Conservation (phyloP, 345 rosid species). For the Euphorbia lathyris region DNA sequence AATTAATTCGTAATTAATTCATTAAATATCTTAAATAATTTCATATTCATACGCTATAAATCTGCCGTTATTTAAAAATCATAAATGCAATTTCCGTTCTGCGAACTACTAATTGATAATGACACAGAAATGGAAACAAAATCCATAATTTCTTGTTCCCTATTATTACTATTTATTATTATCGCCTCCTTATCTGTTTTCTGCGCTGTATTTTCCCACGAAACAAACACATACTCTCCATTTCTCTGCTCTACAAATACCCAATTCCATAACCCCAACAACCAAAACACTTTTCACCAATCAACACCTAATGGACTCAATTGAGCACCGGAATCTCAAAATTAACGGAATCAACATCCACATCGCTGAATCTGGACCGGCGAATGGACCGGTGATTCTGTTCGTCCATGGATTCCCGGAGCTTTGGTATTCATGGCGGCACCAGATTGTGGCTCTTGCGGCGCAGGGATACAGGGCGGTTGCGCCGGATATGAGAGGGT, state of each 20-base stretch:
- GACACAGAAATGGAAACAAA: not conserved
- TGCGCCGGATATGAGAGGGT: slow-evolving; percentile 39
- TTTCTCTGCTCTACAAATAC: not conserved
- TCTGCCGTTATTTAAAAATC: no score
- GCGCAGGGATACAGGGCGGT: slow-evolving; percentile 33
- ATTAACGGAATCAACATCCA: slow-evolving; percentile 31
- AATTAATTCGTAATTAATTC: no score
- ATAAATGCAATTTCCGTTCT: no score
- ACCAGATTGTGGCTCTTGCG: slow-evolving; percentile 34
- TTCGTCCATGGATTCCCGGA: slow-evolving; percentile 35
- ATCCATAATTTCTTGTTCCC: not conserved
- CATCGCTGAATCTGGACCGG: slow-evolving; percentile 23
- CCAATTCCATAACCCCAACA: not conserved
- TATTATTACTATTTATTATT: not conserved
- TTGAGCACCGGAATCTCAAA: slow-evolving; percentile 16
- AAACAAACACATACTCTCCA: not conserved
- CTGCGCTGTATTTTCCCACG: not conserved
- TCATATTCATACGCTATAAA: no score
- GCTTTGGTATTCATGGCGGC: slow-evolving; percentile 38
- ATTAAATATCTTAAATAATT: no score
- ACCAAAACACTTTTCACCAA: not conserved
- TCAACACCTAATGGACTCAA: not conserved
- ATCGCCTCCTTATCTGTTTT: not conserved
- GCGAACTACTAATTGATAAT: no score
- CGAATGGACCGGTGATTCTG: slow-evolving; percentile 26